Evolutionary conservation across 1,284 basidiomycete species (phyloP), one percentile per base, ranked within the genome.

Genomic region (Moniliophthora roreri): DNA sequence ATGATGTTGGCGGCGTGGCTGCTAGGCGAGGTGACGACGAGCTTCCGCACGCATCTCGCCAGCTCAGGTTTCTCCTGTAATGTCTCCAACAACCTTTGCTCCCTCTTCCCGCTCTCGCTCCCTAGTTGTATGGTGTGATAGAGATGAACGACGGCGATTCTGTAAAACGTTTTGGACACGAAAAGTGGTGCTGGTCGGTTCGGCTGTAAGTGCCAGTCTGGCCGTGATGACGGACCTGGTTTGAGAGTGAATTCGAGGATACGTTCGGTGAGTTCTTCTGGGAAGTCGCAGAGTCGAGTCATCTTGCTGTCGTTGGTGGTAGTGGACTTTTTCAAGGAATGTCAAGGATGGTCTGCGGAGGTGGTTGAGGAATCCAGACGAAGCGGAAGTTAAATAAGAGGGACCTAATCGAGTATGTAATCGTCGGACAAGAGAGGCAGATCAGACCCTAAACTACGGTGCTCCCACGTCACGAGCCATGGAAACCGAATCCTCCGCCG

Each of bases 101-200:
- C 28, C 28, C 28, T 32, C 28, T 32, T 11, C 28, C 28, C 11
- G 67, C 64, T n/a, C 60, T 57, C 0, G 78, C 65, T 21, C 79
- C 74, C 15, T 44, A 85, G 60, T 58, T 71, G 67, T 34, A 83
- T 57, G 16, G 72, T 70, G 58, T 74, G 70, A 66, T 83, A 84
- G 58, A 80, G 70, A 18, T 81, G 67, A 4, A 80, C 81, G 0
- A 74, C 74, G 1, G 71, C 73, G 54, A 84, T 82, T 54, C 83
- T 73, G 36, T 75, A 63, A 67, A 84, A 81, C 26, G 68, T 58
- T 37, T 64, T 74, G 42, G 66, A 80, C 38, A 81, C 77, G 52
- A 79, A 73, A 8, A 84, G 73, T 0, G 74, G 71, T 3, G 77
- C 67, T 13, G 68, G 60, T n/a, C 65, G 67, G 42, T 52, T 55